Percentiles rank a stretch among this genome's conserved stretches.
phyloP scores from a whole-genome alignment of 345 rosid genomes.

The Populus alba region DNA sequence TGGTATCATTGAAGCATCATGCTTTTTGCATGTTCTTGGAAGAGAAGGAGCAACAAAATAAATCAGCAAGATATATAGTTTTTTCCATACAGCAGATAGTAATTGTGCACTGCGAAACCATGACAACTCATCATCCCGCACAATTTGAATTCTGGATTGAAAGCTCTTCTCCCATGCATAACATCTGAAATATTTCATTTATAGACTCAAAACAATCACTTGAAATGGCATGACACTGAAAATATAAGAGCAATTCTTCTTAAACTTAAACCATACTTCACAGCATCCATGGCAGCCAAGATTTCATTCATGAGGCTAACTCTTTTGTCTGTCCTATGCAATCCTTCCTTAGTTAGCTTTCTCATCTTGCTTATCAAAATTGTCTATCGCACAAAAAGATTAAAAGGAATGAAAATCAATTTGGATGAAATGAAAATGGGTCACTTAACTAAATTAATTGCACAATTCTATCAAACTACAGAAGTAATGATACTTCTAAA shows the following conservation, averaged over 20 bases:
- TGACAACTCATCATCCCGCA: conserved; percentile 33
- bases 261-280: conserved; percentile 25
- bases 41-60: not conserved
- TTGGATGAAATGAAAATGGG: not conserved
- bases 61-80: not conserved
- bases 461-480: not conserved
- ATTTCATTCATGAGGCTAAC: conserved; percentile 38
- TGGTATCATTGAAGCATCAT: not conserved
- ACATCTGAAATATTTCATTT: conserved; percentile 19
- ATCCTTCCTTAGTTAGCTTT: conserved; percentile 32
- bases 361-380: conserved; percentile 28
- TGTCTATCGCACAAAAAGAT: conserved; percentile 21
- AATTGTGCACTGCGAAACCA: conserved; percentile 31
- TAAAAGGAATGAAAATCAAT: not conserved
- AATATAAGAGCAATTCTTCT: not conserved
- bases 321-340: conserved; percentile 35
- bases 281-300: conserved; percentile 32
- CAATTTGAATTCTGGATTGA: conserved; percentile 25
- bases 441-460: not conserved
- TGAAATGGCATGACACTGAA: not conserved
- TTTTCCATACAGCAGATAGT: conserved; percentile 25
- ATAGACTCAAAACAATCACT: not conserved
- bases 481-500: not conserved
- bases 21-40: not conserved
- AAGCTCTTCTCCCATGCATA: conserved; percentile 44